These are phyloP conservation scores for Diaporthe caulivora DNA, from an alignment of 2,329 filamentous ascomycete genomes.

Conservation along the genomic window DNA sequence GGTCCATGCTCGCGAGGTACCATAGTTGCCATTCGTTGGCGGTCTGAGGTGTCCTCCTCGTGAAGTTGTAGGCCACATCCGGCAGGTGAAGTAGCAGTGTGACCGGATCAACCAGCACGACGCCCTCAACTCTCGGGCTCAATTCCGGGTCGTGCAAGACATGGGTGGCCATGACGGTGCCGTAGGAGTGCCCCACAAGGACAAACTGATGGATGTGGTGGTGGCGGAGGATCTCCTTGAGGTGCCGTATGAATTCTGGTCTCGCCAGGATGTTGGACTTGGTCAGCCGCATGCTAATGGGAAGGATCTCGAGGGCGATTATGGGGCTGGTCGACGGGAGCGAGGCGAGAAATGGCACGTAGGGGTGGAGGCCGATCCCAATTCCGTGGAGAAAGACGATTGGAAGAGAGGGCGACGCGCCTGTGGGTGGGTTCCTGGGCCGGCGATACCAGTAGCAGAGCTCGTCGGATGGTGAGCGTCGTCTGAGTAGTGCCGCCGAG, in stretches of 20 bases:
- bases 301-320: conserved; percentile 40
- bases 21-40: conserved; percentile 80
- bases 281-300: conserved; percentile 41
- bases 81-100: conserved; percentile 76
- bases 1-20: conserved; percentile 78
- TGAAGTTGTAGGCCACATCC: conserved; percentile 80
- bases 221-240: conserved; percentile 67
- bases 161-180: conserved; percentile 72
- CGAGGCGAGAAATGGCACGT: conserved; percentile 35
- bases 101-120: conserved; percentile 71
- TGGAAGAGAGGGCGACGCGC: conserved; percentile 33
- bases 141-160: conserved; percentile 65
- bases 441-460: conserved; percentile 40
- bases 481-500: conserved; percentile 5
- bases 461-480: conserved; percentile 34
- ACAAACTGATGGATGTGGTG: conserved; percentile 71
- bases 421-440: not conserved
- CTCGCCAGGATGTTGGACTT: conserved; percentile 59
- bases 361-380: conserved; percentile 40
- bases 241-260: conserved; percentile 66
- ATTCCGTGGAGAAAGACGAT: conserved; percentile 42
- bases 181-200: conserved; percentile 74
- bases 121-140: conserved; percentile 61
- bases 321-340: conserved; percentile 39
- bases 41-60: conserved; percentile 59